phyloP scores from a whole-genome alignment of 2,329 filamentous ascomycete genomes.

The Teratosphaeria zuluensis region DNA sequence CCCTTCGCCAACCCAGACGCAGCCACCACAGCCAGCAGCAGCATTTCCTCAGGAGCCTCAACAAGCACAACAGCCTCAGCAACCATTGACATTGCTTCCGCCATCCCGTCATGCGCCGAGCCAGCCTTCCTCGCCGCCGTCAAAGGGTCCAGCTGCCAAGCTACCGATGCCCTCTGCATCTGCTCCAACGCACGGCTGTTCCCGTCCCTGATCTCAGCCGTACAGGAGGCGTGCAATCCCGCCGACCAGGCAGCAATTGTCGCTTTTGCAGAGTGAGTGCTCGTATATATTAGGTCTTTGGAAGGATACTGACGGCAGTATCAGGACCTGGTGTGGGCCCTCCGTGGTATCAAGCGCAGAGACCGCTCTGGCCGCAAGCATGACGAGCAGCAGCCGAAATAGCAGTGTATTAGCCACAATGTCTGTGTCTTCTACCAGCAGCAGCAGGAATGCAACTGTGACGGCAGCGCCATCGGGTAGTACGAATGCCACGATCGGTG shows the following conservation, averaged over 20 bases:
- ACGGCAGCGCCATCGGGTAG: neutral
- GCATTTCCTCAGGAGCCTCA: neutral
- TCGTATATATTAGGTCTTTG: no score
- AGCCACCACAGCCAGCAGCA: neutral
- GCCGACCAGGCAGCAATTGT: conserved; percentile 5
- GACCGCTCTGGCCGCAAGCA: neutral
- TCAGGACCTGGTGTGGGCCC: conserved; percentile 5
- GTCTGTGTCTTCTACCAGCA: neutral
- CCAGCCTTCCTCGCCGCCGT: conserved; percentile 7
- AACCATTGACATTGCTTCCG: neutral
- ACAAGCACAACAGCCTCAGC: neutral
- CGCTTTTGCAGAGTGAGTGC: conserved; percentile 4
- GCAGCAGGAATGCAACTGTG: neutral
- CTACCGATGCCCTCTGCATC: conserved; percentile 8
- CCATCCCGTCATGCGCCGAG: conserved; percentile 8
- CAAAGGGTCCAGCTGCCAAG: conserved; percentile 8
- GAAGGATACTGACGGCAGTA: neutral
- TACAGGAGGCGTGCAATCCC: conserved; percentile 5
- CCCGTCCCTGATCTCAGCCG: conserved; percentile 4
- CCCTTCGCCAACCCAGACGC: conserved; percentile 1
- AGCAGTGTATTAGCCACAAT: neutral
- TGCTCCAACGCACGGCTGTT: conserved; percentile 8
- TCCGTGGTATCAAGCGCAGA: neutral
- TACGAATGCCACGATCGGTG: neutral
- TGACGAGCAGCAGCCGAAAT: neutral